Evolutionary conservation across 2,329 filamentous ascomycete genomes (phyloP), one percentile per base, ranked within the genome.

Genomic region (Elsinoe fawcettii): DNA sequence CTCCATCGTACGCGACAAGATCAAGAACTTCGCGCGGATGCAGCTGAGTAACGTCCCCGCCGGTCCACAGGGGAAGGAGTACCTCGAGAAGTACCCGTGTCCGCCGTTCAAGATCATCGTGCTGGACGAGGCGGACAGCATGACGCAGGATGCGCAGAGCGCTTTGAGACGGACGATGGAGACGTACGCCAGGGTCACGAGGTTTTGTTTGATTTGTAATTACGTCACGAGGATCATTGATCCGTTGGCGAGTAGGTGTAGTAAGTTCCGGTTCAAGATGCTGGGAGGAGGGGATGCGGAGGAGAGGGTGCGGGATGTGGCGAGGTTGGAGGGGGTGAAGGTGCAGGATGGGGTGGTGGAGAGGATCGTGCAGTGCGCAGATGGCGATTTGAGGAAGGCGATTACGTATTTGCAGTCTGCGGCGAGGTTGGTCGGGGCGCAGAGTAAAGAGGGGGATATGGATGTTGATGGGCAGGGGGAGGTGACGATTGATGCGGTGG

Each of bases 91-190:
- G 68, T 96, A 95, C 67, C 91, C 93, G 0, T 97, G 92, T 69
- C 93, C 93, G 20, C 93, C 93, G 0, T 99, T 96, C 78, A 99
- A 99, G 76, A 96, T 99, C 69, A 92, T 99, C 69, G 90, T 99
- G 60, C 83, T 99, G 59, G 93, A 99, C 73, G 93, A 99, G 75
- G 93, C 93, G 64, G 93, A 99, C 71, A 93, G 87, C 64, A 97
- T 99, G 92, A 99, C 93, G 37, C 92, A 97, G 72, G 95, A 99
- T 74, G 93, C 93, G 11, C 93, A 99, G 76, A 88, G 85, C 60
- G 93, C 95, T 4, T 78, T 99, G 58, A 81, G 93, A 63, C 82
- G 95, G 56, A 99, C 93, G 1, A 99, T 99, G 93, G 93, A 99
- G 75, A 95, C 90, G 46, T 97, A 97, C 73, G 88, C 83, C 71